phyloP scores from a whole-genome alignment of 208 protist species.

The Trypanosoma platydactyli region DNA sequence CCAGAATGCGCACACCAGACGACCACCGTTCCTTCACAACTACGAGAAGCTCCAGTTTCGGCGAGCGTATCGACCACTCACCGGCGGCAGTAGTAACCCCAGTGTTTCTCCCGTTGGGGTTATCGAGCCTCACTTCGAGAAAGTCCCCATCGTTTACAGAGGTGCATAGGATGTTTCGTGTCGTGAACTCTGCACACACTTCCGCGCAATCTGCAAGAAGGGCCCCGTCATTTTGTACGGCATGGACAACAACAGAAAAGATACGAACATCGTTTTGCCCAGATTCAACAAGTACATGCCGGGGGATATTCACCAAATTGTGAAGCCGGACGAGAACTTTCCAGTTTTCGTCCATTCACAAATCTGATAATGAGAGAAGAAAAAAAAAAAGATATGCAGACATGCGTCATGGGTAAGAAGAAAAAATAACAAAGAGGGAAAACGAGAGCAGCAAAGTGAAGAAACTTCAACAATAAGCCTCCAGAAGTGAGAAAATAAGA shows the following conservation, averaged over 20 bases:
- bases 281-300: slow-evolving; percentile 29
- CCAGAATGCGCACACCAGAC: slow-evolving; percentile 36
- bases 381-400: slow-evolving; percentile 4
- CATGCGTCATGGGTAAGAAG: too few species aligned
- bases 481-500: too few species aligned
- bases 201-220: slow-evolving; percentile 33
- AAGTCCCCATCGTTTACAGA: slow-evolving; percentile 29
- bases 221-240: slow-evolving; percentile 6
- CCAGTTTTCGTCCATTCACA: slow-evolving; percentile 21
- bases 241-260: slow-evolving; percentile 58
- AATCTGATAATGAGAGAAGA: background rate
- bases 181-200: slow-evolving; percentile 30
- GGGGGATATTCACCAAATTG: slow-evolving; percentile 77
- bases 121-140: slow-evolving; percentile 65
- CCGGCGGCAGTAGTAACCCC: slow-evolving; percentile 24
- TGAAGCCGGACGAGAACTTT: slow-evolving; percentile 65
- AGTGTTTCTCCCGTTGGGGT: slow-evolving; percentile 12
- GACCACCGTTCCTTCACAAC: slow-evolving; percentile 43
- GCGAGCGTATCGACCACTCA: slow-evolving; percentile 45
- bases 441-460: background rate
- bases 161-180: slow-evolving; percentile 35
- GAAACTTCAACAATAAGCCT: background rate
- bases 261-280: slow-evolving; percentile 29
- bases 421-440: background rate
- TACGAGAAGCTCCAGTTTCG: slow-evolving; percentile 46